A percentile compares a stretch with the other conserved stretches of the same genome.
Conservation (phyloP, 1,284 basidiomycete genomes). For the Puccinia hordei region DNA sequence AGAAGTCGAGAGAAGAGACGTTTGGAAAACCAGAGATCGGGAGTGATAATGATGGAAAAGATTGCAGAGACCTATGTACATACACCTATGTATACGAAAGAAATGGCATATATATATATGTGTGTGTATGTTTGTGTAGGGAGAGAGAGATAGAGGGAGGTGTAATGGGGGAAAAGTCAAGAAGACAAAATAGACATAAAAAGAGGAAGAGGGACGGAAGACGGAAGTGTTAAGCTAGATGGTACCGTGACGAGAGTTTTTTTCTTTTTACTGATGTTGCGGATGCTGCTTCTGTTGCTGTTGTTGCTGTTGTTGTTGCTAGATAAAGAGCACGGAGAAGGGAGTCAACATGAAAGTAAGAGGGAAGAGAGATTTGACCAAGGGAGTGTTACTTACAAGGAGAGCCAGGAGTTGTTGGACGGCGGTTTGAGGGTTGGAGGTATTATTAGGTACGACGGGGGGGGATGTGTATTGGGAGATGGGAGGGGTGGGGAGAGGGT, state of each 20-base stretch:
- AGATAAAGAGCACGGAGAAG: neutral
- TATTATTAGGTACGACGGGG: neutral
- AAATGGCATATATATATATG: too few relatives aligned
- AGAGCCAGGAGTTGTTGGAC: conserved; percentile 47
- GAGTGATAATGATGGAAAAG: too few relatives aligned
- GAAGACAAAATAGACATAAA: neutral
- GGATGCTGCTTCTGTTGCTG: neutral
- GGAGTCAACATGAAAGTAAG: neutral
- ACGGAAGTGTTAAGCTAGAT: neutral
- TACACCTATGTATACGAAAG: too few relatives aligned
- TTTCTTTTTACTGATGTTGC: neutral
- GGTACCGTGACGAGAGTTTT: neutral
- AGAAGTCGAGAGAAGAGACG: too few relatives aligned
- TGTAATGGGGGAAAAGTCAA: too few relatives aligned
- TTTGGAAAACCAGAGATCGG: too few relatives aligned
- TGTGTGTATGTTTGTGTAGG: too few relatives aligned
- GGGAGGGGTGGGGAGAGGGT: neutral
- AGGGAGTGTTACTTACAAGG: conserved; percentile 26
- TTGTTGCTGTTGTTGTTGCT: neutral
- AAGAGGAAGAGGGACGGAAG: neutral
- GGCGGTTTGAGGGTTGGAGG: conserved; percentile 12
- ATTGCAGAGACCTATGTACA: too few relatives aligned
- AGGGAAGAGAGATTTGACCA: neutral
- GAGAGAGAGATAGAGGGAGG: too few relatives aligned
- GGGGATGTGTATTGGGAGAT: neutral